Evolutionary conservation across 192 early-diverging fungal species (phyloP), one percentile per base, ranked within the genome.

Genomic region (Mortierella claussenii): DNA sequence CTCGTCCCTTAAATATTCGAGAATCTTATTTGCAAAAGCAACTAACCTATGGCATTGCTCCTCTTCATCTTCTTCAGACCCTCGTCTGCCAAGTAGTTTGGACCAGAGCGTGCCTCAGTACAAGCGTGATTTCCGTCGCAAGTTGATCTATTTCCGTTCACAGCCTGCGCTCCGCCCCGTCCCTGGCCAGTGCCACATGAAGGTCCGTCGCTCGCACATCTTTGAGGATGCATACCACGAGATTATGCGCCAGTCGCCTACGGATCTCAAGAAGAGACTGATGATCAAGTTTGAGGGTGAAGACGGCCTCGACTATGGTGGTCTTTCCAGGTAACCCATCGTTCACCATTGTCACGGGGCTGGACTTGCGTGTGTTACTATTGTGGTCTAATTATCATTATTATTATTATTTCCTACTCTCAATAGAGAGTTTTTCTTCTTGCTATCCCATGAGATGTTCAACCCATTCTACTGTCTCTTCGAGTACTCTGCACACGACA

Each of bases 231-330:
- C 96, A 28, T 99, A 94, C 85, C 87, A 93, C 33, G 95, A 97
- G 76, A 87, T 99, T 37, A 99, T 99, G 97, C 90, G 96, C 37
- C 91, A 93, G 69, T 87, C 90, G 7, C 88, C 94, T 15, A 83
- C 84, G 6, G 97, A 99, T 81, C 84, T 99, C 57, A 97, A 96
- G 83, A 97, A 99, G 86, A 87, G 95, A 36, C 74, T 99, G 54
- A 96, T 97, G 94, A 96, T 99, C 79, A 99, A 98, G 80, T 99
- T 99, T 73, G 95, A 96, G 65, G 96, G 96, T 54, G 97, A 99
- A 71, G 97, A 99, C 79, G 97, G 97, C 12, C 85, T 99, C 31
- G 97, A 99, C 87, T 99, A 99, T 64, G 97, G 97, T 63, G 97
- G 97, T 76, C 85, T 99, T 52, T 97, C 95, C 20, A 89, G 93